These are phyloP conservation scores for Nicotiana benthamiana DNA, from an alignment of 257 asterid genomes.

Conservation along the genomic window DNA sequence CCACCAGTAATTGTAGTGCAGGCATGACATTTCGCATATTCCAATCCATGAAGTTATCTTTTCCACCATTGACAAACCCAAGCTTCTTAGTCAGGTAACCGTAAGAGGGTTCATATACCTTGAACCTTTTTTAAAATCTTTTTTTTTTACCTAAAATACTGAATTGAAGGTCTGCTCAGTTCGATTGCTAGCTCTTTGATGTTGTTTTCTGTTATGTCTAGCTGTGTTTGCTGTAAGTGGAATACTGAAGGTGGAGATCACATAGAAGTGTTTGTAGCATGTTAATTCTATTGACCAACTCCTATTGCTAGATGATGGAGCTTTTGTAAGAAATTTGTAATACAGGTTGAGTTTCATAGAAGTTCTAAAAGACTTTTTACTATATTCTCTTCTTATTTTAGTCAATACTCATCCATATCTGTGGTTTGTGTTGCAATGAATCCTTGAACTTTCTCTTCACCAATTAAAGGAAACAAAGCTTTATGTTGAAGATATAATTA, in stretches of 20 bases:
- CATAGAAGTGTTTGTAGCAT: neutral
- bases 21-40: slow-evolving; percentile 46
- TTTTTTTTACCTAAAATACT: neutral
- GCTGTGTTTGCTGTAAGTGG: neutral
- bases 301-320: neutral
- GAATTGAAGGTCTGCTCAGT: neutral
- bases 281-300: neutral
- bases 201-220: neutral
- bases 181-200: slow-evolving; percentile 3
- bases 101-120: slow-evolving; percentile 5
- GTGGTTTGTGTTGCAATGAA: neutral
- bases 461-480: neutral
- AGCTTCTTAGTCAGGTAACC: slow-evolving; percentile 88
- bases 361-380: neutral
- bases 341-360: neutral
- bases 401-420: neutral
- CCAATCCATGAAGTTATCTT: slow-evolving; percentile 75
- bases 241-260: neutral
- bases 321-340: neutral
- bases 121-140: neutral
- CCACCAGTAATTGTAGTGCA: slow-evolving; percentile 27
- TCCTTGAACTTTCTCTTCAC: neutral
- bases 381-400: neutral
- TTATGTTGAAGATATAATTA: neutral
- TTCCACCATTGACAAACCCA: slow-evolving; percentile 88